Evolutionary conservation across 1,284 basidiomycete species (phyloP).

Genomic region (Irpex lacteus): DNA sequence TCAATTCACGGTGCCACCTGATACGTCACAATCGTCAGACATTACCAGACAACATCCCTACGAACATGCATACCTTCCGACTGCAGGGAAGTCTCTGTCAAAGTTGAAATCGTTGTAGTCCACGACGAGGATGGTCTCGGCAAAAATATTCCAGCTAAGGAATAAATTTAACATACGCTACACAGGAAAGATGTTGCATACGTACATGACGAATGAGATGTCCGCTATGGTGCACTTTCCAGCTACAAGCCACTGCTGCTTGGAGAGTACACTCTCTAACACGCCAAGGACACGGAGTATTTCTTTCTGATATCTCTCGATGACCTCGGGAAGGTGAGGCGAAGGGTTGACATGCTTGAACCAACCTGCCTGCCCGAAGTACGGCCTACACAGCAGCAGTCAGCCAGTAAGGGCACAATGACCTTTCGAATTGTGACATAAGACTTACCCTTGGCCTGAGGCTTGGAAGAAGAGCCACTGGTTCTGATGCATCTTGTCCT

Average conservation of each 20-base stretch:
- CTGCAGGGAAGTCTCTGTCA: conserved; percentile 9
- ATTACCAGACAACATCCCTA: not conserved
- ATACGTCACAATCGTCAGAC: not conserved
- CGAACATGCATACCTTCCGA: conserved; percentile 2
- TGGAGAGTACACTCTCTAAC: conserved; percentile 22
- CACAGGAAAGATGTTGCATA: not conserved
- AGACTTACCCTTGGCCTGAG: conserved; percentile 8
- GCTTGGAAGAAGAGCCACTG: conserved; percentile 14
- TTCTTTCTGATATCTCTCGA: conserved; percentile 29
- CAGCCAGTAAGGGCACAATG: too few relatives aligned
- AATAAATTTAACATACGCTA: not conserved
- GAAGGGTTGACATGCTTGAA: not conserved
- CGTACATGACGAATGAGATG: conserved; percentile 10
- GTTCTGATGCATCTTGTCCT: conserved; percentile 4
- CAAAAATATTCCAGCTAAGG: conserved; percentile 10
- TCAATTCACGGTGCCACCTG: conserved; percentile 7
- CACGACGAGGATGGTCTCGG: not conserved
- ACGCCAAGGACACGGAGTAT: conserved; percentile 27
- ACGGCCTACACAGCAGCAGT: not conserved
- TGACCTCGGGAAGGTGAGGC: not conserved
- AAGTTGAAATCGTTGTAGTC: conserved; percentile 11
- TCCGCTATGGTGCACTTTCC: conserved; percentile 16
- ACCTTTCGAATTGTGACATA: not conserved
- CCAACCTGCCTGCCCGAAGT: conserved; percentile 2
- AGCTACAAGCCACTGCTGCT: conserved; percentile 16